A percentile compares a stretch with the other conserved stretches of the same genome.
Conservation (phyloP, 305 asterid genomes). For the Withania somnifera region DNA sequence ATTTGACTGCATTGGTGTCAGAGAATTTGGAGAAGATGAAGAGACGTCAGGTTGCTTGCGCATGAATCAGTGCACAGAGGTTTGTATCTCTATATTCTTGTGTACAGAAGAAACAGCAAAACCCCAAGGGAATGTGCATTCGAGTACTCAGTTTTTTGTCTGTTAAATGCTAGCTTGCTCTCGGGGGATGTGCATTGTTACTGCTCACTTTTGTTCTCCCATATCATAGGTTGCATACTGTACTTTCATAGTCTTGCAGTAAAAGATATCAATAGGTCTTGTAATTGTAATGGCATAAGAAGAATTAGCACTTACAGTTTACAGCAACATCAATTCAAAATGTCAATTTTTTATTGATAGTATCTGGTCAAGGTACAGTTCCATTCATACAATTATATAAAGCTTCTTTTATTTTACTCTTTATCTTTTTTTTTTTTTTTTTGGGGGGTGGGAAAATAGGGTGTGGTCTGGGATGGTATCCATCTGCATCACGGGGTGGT, state of each 20-base stretch:
- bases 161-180: not conserved
- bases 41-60: conserved; percentile 56
- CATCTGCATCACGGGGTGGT: not conserved
- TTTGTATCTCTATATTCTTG: not conserved
- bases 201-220: not conserved
- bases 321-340: not conserved
- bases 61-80: conserved; percentile 14
- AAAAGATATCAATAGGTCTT: not conserved
- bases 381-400: not conserved
- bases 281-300: not conserved
- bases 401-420: not conserved
- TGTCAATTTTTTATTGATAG: not conserved
- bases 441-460: too few relatives aligned
- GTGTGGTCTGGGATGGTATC: not conserved
- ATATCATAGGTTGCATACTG: not conserved
- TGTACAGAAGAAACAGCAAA: not conserved
- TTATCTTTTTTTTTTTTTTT: not conserved
- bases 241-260: not conserved
- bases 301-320: not conserved
- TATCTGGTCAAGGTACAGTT: not conserved
- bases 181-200: not conserved
- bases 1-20: conserved; percentile 57
- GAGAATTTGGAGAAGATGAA: conserved; percentile 72
- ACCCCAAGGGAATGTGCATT: not conserved
- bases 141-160: not conserved